Base-by-base conservation (phyloP, 345 rosid species). In the Erodium maritimum region DNA sequence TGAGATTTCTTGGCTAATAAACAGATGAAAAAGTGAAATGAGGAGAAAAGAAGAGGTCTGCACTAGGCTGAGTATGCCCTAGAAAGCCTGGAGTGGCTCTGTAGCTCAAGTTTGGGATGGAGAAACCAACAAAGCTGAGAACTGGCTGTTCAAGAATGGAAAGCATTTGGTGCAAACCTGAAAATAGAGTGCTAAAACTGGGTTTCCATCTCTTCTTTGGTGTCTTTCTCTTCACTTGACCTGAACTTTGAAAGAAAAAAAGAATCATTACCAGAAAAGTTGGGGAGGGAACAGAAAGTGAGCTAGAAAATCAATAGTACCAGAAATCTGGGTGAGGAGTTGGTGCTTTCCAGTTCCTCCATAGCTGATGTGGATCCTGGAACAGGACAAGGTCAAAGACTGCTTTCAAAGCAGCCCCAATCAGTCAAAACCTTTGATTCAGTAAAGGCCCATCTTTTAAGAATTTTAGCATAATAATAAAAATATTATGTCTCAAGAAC, bases 391-490 rank as follows among this genome's bases (percentile, higher is more conserved):
- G 51, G 42, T 58, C 56, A 33, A 48, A 48, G 19, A 1, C 23
- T 6, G 5, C 42, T 57, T n/a, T 21, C 50, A 62, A 33, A 20
- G 57, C 23, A 22, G 19, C 29, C 42, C 55, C 21, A 51, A 23
- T 5, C 33, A 23, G 24, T 60, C 52, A 69, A 55, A 57, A 69
- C 22, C 51, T 55, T 57, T 54, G 64, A 51, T 62, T 55, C 58
- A n/a, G 55, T 45, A 46, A 19, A 61, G 55, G 24, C 23, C 61
- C 22, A 19, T 19, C 7, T 21, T 17, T 21, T 37, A 8, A n/a
- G 21, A 18, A 45, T 24, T 61, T 34, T 29, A 9, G 34, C 46
- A 45, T 17, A 23, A 19, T 45, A n/a, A n/a, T 42, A 16, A 21
- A 54, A 19, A 54, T 1, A 54, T 20, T 54, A 11, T 54, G 10